These are phyloP conservation scores for Ophiostoma sp. DNA, from an alignment of 2,329 filamentous ascomycete genomes.

Conservation along the genomic window DNA sequence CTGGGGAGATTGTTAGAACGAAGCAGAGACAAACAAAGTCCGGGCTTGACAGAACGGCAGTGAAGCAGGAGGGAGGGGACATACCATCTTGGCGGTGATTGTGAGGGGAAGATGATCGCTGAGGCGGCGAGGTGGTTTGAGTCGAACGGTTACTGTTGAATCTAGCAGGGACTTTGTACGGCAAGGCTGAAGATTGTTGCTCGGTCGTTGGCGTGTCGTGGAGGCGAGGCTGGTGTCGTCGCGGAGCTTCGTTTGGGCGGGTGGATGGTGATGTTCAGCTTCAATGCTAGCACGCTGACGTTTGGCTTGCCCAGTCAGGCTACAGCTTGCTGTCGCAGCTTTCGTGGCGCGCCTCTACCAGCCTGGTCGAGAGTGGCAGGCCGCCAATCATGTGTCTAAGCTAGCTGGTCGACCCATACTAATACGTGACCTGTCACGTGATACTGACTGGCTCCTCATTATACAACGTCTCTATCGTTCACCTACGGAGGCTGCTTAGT, in stretches of 20 bases:
- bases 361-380: neutral
- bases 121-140: neutral
- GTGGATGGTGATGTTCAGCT: conserved; percentile 2
- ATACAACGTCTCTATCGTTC: neutral
- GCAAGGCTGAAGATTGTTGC: neutral
- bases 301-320: conserved; percentile 21
- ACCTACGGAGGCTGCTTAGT: conserved; percentile 17
- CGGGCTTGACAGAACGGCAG: neutral
- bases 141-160: neutral
- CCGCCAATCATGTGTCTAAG: neutral
- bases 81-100: conserved; percentile 1
- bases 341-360: neutral
- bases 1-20: conserved; percentile 40
- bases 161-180: too few species aligned
- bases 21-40: too few species aligned
- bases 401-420: neutral
- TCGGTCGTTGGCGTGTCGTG: neutral
- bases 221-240: neutral
- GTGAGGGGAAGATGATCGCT: neutral
- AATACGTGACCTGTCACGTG: neutral
- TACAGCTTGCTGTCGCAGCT: conserved; percentile 27
- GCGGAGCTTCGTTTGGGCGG: neutral
- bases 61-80: conserved; percentile 21
- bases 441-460: neutral
- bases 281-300: conserved; percentile 10